These are phyloP conservation scores for Aquilaria malaccensis DNA, from an alignment of 345 rosid species.

Conservation along the genomic window DNA sequence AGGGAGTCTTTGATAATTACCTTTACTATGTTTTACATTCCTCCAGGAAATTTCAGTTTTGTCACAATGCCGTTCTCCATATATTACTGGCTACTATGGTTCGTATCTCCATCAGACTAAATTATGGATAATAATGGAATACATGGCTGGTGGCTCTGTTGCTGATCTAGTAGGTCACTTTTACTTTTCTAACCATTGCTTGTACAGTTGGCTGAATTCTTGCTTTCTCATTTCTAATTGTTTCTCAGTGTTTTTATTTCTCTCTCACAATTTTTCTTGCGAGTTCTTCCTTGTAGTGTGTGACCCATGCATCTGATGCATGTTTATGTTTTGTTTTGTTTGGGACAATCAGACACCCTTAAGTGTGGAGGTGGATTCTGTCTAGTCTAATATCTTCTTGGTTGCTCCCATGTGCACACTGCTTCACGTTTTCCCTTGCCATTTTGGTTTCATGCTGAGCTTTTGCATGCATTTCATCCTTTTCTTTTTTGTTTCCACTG, in stretches of 20 bases:
- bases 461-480: no score
- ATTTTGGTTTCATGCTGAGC: no score
- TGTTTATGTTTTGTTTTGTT: background rate
- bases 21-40: conserved; percentile 19
- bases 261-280: background rate
- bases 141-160: conserved; percentile 99
- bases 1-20: conserved; percentile 7
- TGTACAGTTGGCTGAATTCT: conserved; percentile 6
- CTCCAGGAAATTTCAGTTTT: conserved; percentile 92
- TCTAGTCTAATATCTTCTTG: no score
- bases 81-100: conserved; percentile 95
- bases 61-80: conserved; percentile 91
- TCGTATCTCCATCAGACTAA: conserved; percentile 96
- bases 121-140: conserved; percentile 99
- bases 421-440: no score
- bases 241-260: background rate
- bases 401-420: no score
- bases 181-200: conserved; percentile 22
- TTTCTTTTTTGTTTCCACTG: no score
- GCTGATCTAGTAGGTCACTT: conserved; percentile 92
- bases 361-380: no score
- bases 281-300: background rate
- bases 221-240: background rate
- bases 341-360: no score
- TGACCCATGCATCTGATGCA: background rate